Conservation (phyloP, 176 grass and related monocot species). For the Rhynchospora pubera region DNA sequence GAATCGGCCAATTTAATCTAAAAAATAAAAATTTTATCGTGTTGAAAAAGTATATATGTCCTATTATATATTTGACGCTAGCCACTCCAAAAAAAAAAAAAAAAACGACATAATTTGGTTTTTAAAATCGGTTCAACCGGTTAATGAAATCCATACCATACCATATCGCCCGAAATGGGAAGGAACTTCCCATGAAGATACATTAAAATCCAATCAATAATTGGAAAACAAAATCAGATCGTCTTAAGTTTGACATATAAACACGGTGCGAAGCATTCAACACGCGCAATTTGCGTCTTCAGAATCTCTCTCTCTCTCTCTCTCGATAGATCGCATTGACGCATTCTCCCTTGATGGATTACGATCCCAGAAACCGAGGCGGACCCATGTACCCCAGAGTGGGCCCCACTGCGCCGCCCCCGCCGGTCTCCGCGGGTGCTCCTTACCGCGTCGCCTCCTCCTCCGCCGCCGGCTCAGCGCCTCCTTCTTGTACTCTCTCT, state of each 20-base stretch:
- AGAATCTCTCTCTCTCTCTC: background rate
- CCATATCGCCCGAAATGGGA: background rate
- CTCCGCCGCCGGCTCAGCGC: background rate
- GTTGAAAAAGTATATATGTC: too few species aligned
- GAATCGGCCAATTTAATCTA: too few species aligned
- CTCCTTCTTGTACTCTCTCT: slow-evolving; percentile 16
- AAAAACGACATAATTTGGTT: too few species aligned
- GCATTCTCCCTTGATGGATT: too few species aligned
- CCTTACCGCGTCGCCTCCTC: slow-evolving; percentile 17
- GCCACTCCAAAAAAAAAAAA: too few species aligned
- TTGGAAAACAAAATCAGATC: background rate
- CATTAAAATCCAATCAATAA: too few species aligned
- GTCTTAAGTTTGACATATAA: background rate
- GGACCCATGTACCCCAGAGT: slow-evolving; percentile 24
- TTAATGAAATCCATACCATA: too few species aligned
- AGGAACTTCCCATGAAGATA: background rate
- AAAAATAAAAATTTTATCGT: too few species aligned
- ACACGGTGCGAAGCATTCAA: background rate
- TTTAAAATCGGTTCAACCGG: too few species aligned
- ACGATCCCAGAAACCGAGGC: slow-evolving; percentile 15
- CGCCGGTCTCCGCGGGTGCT: slow-evolving; percentile 4
- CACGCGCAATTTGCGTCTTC: background rate
- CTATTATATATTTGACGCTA: too few species aligned
- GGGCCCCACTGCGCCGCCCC: background rate
- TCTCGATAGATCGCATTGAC: too few species aligned